phyloP scores from a whole-genome alignment of 1,284 basidiomycete genomes.

The Stygiomarasmius scandens region DNA sequence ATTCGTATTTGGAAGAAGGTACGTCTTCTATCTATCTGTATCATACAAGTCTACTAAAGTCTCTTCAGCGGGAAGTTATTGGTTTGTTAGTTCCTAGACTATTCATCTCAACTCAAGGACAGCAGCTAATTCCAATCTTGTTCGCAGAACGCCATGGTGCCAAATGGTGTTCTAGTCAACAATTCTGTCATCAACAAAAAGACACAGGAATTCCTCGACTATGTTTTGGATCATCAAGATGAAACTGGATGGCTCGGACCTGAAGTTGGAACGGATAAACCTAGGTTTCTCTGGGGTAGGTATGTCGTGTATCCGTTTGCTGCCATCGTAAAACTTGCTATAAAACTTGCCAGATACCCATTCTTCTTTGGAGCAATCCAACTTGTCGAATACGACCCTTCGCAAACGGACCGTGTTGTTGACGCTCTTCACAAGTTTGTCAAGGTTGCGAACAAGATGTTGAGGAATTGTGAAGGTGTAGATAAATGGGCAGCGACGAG shows the following conservation, averaged over 20 bases:
- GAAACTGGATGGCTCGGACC: constrained; percentile 60
- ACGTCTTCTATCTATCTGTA: constrained; percentile 25
- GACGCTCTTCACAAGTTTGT: constrained; percentile 55
- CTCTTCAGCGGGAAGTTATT: constrained; percentile 55
- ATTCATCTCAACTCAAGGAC: background rate
- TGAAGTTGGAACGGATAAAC: constrained; percentile 55
- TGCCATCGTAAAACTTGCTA: background rate
- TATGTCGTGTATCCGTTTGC: constrained; percentile 25
- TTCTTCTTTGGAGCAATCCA: constrained; percentile 58
- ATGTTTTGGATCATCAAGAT: constrained; percentile 57
- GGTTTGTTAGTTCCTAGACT: constrained; percentile 49
- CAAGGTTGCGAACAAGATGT: constrained; percentile 56
- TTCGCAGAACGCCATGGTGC: constrained; percentile 54
- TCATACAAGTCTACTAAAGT: background rate
- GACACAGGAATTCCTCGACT: constrained; percentile 55
- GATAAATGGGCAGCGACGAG: constrained; percentile 57
- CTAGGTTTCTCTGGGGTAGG: constrained; percentile 59
- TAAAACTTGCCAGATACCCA: constrained; percentile 43
- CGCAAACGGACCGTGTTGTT: constrained; percentile 47
- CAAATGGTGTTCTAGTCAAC: constrained; percentile 50
- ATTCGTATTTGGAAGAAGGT: constrained; percentile 43
- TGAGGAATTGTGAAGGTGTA: constrained; percentile 51
- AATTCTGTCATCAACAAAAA: constrained; percentile 48
- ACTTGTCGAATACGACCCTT: constrained; percentile 52
- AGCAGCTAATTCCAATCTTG: background rate